Evolutionary conservation across 1,284 basidiomycete genomes (phyloP).

Genomic region (Abortiporus biennis): DNA sequence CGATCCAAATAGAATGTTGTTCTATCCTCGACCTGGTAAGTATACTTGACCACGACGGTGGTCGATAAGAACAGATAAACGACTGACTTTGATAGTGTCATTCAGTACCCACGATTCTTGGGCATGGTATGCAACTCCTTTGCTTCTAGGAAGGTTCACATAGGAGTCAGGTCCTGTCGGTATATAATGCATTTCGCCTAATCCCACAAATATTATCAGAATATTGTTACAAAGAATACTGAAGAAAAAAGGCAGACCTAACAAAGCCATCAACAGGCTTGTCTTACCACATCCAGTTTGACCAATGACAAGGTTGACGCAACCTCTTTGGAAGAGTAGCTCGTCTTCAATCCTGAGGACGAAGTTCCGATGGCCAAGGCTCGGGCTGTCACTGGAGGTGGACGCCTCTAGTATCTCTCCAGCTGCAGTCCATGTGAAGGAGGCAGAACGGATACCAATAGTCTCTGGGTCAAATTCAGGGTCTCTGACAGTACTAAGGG

Average conservation of each 20-base stretch:
- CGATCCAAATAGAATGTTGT: slow-evolving; percentile 40
- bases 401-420: slow-evolving; percentile 18
- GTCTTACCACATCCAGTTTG: slow-evolving; percentile 50
- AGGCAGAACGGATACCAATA: slow-evolving; percentile 34
- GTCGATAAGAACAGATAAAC: too few relatives aligned
- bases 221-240: slow-evolving; percentile 12
- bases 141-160: slow-evolving; percentile 54
- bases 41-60: too few relatives aligned
- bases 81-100: slow-evolving; percentile 29
- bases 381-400: slow-evolving; percentile 19
- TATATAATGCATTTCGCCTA: slow-evolving; percentile 50
- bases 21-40: too few relatives aligned
- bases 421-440: slow-evolving; percentile 33
- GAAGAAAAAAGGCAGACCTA: slow-evolving; percentile 27
- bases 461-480: slow-evolving; percentile 15
- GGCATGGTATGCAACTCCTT: slow-evolving; percentile 61
- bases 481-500: slow-evolving; percentile 5
- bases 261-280: slow-evolving; percentile 45
- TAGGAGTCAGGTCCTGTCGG: slow-evolving; percentile 42
- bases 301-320: slow-evolving; percentile 59
- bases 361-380: slow-evolving; percentile 32
- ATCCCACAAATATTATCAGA: slow-evolving; percentile 6
- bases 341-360: slow-evolving; percentile 42
- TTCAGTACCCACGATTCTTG: slow-evolving; percentile 69
- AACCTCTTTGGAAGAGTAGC: slow-evolving; percentile 48